Percentiles rank a stretch among this genome's conserved stretches.
phyloP scores from a whole-genome alignment of 2,329 filamentous ascomycete species.

The Aspergillus vadensis region DNA sequence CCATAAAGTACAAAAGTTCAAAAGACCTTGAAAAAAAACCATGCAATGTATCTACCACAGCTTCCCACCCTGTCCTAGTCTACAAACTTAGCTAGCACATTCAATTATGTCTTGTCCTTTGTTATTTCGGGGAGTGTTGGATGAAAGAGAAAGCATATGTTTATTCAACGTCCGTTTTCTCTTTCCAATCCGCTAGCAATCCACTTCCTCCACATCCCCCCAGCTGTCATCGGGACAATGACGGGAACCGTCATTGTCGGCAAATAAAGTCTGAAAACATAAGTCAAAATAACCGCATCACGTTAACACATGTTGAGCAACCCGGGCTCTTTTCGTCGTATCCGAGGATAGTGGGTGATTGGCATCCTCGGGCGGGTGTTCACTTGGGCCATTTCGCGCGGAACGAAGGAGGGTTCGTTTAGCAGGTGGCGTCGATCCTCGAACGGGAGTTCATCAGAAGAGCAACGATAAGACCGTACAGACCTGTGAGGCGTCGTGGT shows the following conservation, averaged over 20 bases:
- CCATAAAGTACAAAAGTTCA: constrained; percentile 30
- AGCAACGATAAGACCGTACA: constrained; percentile 97
- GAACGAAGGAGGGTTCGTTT: constrained; percentile 32
- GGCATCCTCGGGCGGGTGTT: constrained; percentile 16
- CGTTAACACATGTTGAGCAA: constrained; percentile 6
- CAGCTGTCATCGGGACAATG: constrained; percentile 1
- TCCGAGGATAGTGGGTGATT: neutral
- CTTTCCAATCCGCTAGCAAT: neutral
- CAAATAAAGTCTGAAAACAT: constrained; percentile 1
- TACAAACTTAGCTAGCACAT: constrained; percentile 15
- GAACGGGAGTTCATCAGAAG: constrained; percentile 99
- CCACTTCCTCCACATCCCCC: neutral
- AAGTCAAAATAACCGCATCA: constrained; percentile 6
- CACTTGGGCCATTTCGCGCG: constrained; percentile 15
- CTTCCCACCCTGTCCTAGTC: constrained; percentile 14
- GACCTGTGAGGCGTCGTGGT: constrained; percentile 60
- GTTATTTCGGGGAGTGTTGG: neutral
- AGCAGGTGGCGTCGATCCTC: constrained; percentile 62
- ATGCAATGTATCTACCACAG: constrained; percentile 29
- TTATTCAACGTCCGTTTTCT: neutral
- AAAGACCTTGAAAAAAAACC: constrained; percentile 17
- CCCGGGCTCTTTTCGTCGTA: neutral
- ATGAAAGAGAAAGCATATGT: constrained; percentile 1
- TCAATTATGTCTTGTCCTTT: neutral
- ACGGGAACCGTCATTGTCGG: neutral